phyloP scores from a whole-genome alignment of 1,284 basidiomycete genomes.

The Moesziomyces sp. region DNA sequence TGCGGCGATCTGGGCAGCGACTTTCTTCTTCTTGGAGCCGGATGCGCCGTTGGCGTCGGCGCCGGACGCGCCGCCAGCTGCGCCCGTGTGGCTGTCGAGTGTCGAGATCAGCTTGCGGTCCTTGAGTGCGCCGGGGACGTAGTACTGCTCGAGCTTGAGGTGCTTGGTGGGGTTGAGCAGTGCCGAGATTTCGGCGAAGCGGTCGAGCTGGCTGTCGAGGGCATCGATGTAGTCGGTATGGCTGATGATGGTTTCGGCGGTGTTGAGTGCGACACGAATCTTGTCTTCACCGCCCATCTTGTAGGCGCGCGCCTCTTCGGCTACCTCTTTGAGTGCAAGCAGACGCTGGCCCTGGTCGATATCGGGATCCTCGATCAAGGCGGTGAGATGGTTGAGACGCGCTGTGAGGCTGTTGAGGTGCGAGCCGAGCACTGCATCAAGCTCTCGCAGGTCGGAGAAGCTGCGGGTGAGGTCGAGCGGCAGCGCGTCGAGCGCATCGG shows the following conservation, averaged over 20 bases:
- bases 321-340: conserved; percentile 87
- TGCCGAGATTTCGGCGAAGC: conserved; percentile 52
- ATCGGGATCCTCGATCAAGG: conserved; percentile 72
- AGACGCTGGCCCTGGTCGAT: conserved; percentile 82
- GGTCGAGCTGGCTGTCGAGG: conserved; percentile 54
- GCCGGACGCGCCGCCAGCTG: conserved; percentile 4
- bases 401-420: conserved; percentile 62
- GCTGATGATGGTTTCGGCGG: conserved; percentile 78
- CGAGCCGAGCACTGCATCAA: conserved; percentile 90
- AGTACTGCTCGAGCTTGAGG: conserved; percentile 51
- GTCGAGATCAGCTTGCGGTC: conserved; percentile 47
- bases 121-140: conserved; percentile 36
- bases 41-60: conserved; percentile 19
- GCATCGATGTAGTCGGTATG: conserved; percentile 66
- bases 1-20: conserved; percentile 20
- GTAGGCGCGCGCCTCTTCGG: conserved; percentile 89
- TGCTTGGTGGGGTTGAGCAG: conserved; percentile 51
- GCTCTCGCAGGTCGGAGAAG: conserved; percentile 94
- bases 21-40: conserved; percentile 47
- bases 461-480: conserved; percentile 92
- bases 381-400: conserved; percentile 59
- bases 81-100: conserved; percentile 14
- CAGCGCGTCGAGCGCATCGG: conserved; percentile 89
- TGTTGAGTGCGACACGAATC: conserved; percentile 93
- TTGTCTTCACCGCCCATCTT: conserved; percentile 98